Base-by-base conservation (phyloP, 2,329 filamentous ascomycete species). In the Fusarium sp. region DNA sequence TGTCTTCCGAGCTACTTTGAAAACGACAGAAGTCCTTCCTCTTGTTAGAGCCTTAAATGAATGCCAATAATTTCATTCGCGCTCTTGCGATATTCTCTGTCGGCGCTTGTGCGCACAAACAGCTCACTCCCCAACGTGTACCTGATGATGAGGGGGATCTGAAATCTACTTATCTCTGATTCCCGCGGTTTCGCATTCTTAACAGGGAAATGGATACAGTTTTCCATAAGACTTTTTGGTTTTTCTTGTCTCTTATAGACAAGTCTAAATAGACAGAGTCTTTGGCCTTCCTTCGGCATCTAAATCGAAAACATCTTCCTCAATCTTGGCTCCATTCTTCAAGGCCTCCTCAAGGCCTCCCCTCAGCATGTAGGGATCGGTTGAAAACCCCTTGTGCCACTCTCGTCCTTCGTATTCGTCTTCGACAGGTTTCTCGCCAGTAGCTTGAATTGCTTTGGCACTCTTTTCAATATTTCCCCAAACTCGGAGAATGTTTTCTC, bases 401-500 rank as follows among this genome's bases (percentile, higher is more conserved):
- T 75, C 67, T 7, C 77, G 72, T 8, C 67, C 76, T 27, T 75
- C 74, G 29, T 76, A 80, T 38, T 80, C 78, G 4, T 77, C 78
- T 39, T 80, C 79, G 0, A 74, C 65, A 1, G 79, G 79, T 49
- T 74, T 73, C 59, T 78, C 76, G 0, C 69, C 65, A 1, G 58
- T 63, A 9, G 37, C 58, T 23, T 69, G 70, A 9, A 79, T 76
- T 45, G 76, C 72, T 21, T 60, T 71, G 12, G 78, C 74, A 1
- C 76, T 65, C 25, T 72, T 51, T 64, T 81, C 78, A 21, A 80
- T 75, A 7, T 75, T 69, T 4, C 56, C 72, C 78, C 77, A 79
- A 4, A 80, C 77, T 23, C 77, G 73, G 4, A 80, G 71, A 14
- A 80, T 71, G n/a, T 79, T 80, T 18, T 77, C 73, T 19, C 78